These are phyloP conservation scores for Croton laevigatus DNA, from an alignment of 441 rosid genomes.

Conservation along the genomic window DNA sequence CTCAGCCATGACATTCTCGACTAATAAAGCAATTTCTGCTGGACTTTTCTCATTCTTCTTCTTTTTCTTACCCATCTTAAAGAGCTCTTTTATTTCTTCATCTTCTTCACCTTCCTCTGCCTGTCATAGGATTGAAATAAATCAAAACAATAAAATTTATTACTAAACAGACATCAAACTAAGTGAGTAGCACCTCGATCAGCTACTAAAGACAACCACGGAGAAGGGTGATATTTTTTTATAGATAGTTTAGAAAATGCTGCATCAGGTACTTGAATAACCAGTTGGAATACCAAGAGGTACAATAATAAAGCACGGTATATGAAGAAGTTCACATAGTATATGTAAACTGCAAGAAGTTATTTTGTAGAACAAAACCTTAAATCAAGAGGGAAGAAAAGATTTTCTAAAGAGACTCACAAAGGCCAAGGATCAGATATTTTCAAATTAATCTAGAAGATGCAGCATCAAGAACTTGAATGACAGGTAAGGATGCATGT, in stretches of 20 bases:
- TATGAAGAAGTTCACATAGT: neutral
- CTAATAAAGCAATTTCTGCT: constrained; percentile 84
- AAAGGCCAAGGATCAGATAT: too few relatives aligned
- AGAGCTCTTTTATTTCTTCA: constrained; percentile 80
- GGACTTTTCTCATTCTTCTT: constrained; percentile 90
- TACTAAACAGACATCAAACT: neutral
- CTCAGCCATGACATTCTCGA: constrained; percentile 97
- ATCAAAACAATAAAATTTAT: neutral
- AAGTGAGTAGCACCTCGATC: neutral
- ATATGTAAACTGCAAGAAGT: too few relatives aligned
- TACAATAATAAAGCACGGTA: neutral
- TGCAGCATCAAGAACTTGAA: too few relatives aligned
- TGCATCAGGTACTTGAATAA: neutral
- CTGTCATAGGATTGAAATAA: constrained; percentile 32
- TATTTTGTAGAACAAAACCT: too few relatives aligned
- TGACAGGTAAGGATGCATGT: too few relatives aligned
- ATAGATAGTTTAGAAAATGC: neutral
- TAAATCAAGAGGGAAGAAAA: neutral
- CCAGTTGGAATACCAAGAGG: neutral
- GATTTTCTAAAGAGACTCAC: too few relatives aligned
- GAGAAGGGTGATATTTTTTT: neutral
- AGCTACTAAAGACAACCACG: too few relatives aligned
- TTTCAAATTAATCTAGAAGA: too few relatives aligned
- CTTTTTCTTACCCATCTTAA: constrained; percentile 84
- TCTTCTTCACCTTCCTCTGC: constrained; percentile 96